Base-by-base conservation (phyloP, 2,329 filamentous ascomycete species). In the Dothideomycetes sp. region DNA sequence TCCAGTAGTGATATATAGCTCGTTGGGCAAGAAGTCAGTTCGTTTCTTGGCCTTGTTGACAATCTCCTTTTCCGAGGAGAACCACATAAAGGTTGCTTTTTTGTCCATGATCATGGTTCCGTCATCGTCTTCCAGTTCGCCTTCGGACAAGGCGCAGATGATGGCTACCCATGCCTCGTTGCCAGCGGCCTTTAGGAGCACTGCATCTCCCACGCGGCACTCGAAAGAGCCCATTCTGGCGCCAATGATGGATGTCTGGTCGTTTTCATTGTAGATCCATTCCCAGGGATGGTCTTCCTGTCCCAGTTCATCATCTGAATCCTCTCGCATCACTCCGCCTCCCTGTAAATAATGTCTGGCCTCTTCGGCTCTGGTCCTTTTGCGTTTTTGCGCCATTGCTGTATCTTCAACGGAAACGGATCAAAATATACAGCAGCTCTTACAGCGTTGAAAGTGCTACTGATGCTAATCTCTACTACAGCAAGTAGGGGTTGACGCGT, bases 81-180 rank as follows among this genome's bases (percentile, higher is more conserved):
- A 95, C 91, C 91, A 98, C 72, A 95, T 81, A 55, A 98, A 91
- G 46, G 81, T 83, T 40, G 84, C 89, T 18, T 80, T 78, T 68
- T 86, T 95, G 46, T 69, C 66, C 16, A 40, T 36, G 14, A 49
- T 42, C 31, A 48, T 40, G 12, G 67, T 58, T 32, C 54, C 54
- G 37, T 82, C 75, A 3, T 77, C 79, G 10, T 82, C 79, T 15
- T 84, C 73, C 7, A 47, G 46, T 34, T 82, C 79, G 22, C 79
- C 75, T 34, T 89, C 79, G 30, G 79, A 57, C 49, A 98, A 94
- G 32, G 84, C 79, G 52, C 81, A 82, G 38, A 95, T 81, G 45
- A 98, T 78, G 24, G 85, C 91, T 3, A 93, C 83, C 88, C 91
- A 98, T 9, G 87, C 83, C 52, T 93, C 86, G 48, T 85, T 85